Base-by-base conservation (phyloP, 148 eudicot species). In the Amaranthus cruentus region DNA sequence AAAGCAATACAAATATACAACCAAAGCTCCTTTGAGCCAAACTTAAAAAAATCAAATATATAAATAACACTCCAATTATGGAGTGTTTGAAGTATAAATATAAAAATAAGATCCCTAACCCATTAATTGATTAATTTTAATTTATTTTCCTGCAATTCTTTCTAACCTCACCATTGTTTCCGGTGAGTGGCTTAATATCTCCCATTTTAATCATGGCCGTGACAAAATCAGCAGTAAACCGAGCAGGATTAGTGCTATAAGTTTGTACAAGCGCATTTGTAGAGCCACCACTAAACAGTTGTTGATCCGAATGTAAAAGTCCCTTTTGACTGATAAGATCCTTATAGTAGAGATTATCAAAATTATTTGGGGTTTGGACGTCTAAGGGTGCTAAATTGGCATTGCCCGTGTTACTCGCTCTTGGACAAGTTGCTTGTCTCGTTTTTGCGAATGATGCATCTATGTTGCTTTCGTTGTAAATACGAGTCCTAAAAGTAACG, bases 251-350 rank as follows among this genome's bases (percentile, higher is more conserved):
- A 1, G 11, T 66, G 58, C 77, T 72, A 28, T 84, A 85, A 0
- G 74, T 70, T 14, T 70, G 71, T 0, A 89, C 93, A 0, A 81
- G 50, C 0, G 86, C 76, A 73, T 85, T 85, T 4, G 89, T 82
- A 2, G 88, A 84, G 1, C 88, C 91, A 1, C 90, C 90, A 4
- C 83, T 89, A 70, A 59, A 87, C 47, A 89, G 76, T 56, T 85
- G 85, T 28, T 89, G 93, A 47, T 89, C 93, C 0, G 93, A 87
- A 73, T 85, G 90, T 55, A 89, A 85, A 28, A 89, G 83, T 6
- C 90, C 90, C 70, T 78, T 82, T 54, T 58, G 59, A 44, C 61
- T 77, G 7, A 89, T 13, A 0, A 89, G 56, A 69, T 85, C 74
- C 58, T 85, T 84, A 84, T 58, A 87, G 65, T 87, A 87, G 42